Evolutionary conservation across 306 rosid species (phyloP), one percentile per base, ranked within the genome.

Genomic region (Vachellia collinsii): DNA sequence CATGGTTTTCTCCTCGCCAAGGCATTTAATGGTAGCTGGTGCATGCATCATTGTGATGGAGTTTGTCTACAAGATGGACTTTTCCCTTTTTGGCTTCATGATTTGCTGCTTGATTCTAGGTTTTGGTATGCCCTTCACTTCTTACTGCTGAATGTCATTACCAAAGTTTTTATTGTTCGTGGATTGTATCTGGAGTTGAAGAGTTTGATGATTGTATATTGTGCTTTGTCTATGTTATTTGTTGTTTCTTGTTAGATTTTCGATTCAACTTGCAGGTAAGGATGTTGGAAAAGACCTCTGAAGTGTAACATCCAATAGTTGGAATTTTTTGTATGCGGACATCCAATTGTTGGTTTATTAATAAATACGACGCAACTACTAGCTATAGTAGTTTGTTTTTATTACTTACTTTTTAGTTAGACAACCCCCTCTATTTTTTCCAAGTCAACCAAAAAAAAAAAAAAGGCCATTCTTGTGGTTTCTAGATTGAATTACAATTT

Each of bases 1-100:
- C 89, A 85, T 92, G 98, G 98, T 96, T 83, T 93, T 96, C 85
- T 93, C 98, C 76, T 93, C 99, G 36, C 98, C 99, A 43, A 92
- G 96, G 80, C 99, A 96, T 91, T 86, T 96, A 79, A 84, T 90
- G 90, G 97, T 70, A n/a, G 97, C 98, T 82, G 91, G 93, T 78
- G 97, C 92, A 72, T 89, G 97, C 91, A 92, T 91, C 83, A 89
- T 96, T 53, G 69, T 87, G 58, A 87, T 93, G 94, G 99, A 96
- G 92, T 79, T 85, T 46, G 88, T 83, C 73, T 93, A 90, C 91
- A 86, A 86, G 72, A 89, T 92, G 98, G 97, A 96, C 85, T 93
- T 93, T 84, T 93, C 99, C 78, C 91, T 93, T 63, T 61, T 74
- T 3, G 99, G 98, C 78, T 96, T 96, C 59, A 53, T 82, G 65